Base-by-base conservation (phyloP, 148 eudicot genomes). In the Suaeda aralocaspica region DNA sequence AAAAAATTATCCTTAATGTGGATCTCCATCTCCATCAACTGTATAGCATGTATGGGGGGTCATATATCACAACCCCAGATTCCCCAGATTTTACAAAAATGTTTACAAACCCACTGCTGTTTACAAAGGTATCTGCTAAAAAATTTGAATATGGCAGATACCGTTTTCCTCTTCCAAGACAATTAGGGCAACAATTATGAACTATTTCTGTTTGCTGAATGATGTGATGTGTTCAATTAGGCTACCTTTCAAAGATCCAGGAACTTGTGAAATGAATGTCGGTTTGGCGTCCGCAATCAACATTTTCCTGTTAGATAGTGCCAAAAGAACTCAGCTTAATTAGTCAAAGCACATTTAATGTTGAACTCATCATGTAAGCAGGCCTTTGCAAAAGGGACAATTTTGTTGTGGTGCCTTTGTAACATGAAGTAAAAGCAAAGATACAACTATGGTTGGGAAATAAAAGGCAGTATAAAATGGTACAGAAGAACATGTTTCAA, bases 211-310 rank as follows among this genome's bases (percentile, higher is more conserved):
- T 73, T 73, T 73, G 79, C 76, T 74, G 74, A 90, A 86, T 62
- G 87, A 75, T 74, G 72, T 82, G 61, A 94, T 83, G 42, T 79
- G 85, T 59, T 75, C 80, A 30, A 94, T 73, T 52, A 94, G 79
- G 56, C 48, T 85, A 49, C 77, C 86, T 76, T 94, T 94, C 82
- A 94, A 72, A 13, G 89, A 76, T 78, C 84, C 85, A 18, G 98
- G 98, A 72, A 94, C 78, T 81, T 84, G 79, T 5, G 88, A 76
- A 33, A 81, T 63, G 65, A 85, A 89, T 0, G 55, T 64, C 51
- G 73, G 59, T 81, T 82, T 91, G 55, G 96, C 96, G 51, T 87
- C 91, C 52, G 82, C 74, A 70, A 91, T 83, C 82, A 94, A 75
- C 67, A 67, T 51, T 74, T 72, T 82, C 87, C 98, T 94, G 91